Evolutionary conservation across 163 green algal species (phyloP).

Genomic region (Scenedesmus sp.): DNA sequence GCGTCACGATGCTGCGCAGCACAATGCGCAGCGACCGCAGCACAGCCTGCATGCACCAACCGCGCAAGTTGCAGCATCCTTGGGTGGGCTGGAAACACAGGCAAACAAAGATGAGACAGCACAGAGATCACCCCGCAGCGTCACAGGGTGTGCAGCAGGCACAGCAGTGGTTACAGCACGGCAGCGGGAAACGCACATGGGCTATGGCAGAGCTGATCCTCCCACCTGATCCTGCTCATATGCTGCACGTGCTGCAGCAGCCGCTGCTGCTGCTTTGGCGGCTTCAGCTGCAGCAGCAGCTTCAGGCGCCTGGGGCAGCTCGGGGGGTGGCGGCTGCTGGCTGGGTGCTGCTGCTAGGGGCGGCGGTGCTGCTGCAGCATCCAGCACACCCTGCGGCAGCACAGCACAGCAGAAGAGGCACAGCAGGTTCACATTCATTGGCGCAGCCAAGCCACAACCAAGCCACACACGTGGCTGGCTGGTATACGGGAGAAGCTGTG

Average conservation of each 20-base stretch:
- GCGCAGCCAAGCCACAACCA: too few species aligned
- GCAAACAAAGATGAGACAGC: not conserved
- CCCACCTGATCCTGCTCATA: constrained; percentile 78
- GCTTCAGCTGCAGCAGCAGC: constrained; percentile 28
- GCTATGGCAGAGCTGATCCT: too few species aligned
- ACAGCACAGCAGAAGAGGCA: not conserved
- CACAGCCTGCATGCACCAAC: constrained; percentile 1
- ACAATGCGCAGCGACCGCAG: constrained; percentile 33
- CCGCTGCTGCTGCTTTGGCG: not conserved
- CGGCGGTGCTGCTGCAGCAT: constrained; percentile 28
- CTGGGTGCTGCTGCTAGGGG: not conserved
- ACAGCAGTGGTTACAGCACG: not conserved
- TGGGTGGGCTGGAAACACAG: too few species aligned
- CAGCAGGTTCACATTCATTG: not conserved
- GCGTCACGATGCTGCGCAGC: constrained; percentile 15
- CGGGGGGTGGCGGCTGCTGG: not conserved
- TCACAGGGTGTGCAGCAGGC: too few species aligned
- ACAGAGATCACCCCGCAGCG: not conserved
- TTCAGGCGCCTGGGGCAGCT: constrained; percentile 40
- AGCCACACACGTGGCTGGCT: not conserved
- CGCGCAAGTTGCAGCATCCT: not conserved
- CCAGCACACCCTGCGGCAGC: constrained; percentile 16
- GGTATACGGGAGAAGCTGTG: not conserved
- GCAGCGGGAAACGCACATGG: not conserved
- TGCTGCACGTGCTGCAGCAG: constrained; percentile 36